phyloP scores from a whole-genome alignment of 2,329 filamentous ascomycete genomes.

The Fusarium domesticum region DNA sequence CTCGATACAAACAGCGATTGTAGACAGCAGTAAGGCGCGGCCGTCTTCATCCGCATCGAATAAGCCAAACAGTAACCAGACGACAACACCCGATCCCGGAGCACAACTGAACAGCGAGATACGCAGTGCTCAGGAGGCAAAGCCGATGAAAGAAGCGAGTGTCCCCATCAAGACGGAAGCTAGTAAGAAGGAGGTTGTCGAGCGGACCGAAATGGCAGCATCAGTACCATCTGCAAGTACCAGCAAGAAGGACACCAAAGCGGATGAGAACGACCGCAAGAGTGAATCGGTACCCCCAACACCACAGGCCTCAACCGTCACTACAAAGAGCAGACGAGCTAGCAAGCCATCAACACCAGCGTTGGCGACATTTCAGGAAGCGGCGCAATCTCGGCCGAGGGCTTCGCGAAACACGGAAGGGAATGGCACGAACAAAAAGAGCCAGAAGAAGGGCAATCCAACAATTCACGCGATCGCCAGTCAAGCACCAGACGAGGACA shows the following conservation, averaged over 20 bases:
- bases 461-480: slow-evolving; percentile 39
- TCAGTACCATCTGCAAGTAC: slow-evolving; percentile 30
- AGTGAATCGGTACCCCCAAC: slow-evolving; percentile 46
- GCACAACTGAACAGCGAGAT: slow-evolving; percentile 29
- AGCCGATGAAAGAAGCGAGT: slow-evolving; percentile 48
- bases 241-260: slow-evolving; percentile 44
- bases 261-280: slow-evolving; percentile 37
- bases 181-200: slow-evolving; percentile 32
- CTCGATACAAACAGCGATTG: slow-evolving; percentile 56
- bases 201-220: slow-evolving; percentile 28
- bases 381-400: slow-evolving; percentile 52
- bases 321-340: slow-evolving; percentile 63
- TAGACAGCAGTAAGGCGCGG: slow-evolving; percentile 52
- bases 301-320: slow-evolving; percentile 45
- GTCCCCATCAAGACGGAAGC: slow-evolving; percentile 33
- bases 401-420: slow-evolving; percentile 48
- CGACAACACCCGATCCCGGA: slow-evolving; percentile 38
- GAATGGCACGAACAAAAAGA: slow-evolving; percentile 50
- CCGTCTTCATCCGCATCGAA: slow-evolving; percentile 60
- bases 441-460: slow-evolving; percentile 56
- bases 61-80: slow-evolving; percentile 54
- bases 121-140: slow-evolving; percentile 42
- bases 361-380: slow-evolving; percentile 57
- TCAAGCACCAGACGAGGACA: slow-evolving; percentile 40
- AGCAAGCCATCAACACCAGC: slow-evolving; percentile 67